phyloP scores from a whole-genome alignment of 306 rosid genomes.

The Vigna nakashimae region DNA sequence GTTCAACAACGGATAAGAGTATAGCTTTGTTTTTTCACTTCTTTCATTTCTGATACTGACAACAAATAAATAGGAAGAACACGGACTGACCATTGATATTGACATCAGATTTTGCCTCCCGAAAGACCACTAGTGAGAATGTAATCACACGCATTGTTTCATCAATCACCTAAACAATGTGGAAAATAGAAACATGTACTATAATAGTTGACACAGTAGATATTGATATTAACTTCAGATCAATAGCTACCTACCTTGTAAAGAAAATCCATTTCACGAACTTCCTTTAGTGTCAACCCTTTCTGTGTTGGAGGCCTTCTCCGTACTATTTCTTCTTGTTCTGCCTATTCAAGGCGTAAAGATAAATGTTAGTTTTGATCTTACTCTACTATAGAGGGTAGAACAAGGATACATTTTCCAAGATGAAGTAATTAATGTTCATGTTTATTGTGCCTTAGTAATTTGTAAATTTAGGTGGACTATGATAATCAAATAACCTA shows the following conservation, averaged over 20 bases:
- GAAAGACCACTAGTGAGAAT: constrained; percentile 77
- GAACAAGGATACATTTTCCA: background rate
- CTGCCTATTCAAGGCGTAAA: constrained; percentile 56
- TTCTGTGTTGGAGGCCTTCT: constrained; percentile 72
- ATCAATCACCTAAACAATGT: constrained; percentile 69
- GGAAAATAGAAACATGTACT: background rate
- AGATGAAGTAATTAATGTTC: background rate
- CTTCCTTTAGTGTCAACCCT: constrained; percentile 69
- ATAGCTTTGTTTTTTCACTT: background rate
- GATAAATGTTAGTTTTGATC: background rate
- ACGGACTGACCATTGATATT: constrained; percentile 62
- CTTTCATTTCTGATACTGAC: constrained; percentile 20
- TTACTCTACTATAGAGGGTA: background rate
- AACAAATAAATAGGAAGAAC: background rate
- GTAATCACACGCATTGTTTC: constrained; percentile 85
- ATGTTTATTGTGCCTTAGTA: background rate
- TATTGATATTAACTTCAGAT: background rate
- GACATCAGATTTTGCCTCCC: constrained; percentile 84
- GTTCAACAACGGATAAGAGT: background rate
- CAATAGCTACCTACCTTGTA: constrained; percentile 56
- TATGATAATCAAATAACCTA: background rate
- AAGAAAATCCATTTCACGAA: constrained; percentile 80
- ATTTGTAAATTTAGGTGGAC: background rate
- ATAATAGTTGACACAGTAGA: background rate
- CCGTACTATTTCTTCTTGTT: constrained; percentile 73